phyloP scores from a whole-genome alignment of 2,329 filamentous ascomycete species.

The Alternaria sp. region DNA sequence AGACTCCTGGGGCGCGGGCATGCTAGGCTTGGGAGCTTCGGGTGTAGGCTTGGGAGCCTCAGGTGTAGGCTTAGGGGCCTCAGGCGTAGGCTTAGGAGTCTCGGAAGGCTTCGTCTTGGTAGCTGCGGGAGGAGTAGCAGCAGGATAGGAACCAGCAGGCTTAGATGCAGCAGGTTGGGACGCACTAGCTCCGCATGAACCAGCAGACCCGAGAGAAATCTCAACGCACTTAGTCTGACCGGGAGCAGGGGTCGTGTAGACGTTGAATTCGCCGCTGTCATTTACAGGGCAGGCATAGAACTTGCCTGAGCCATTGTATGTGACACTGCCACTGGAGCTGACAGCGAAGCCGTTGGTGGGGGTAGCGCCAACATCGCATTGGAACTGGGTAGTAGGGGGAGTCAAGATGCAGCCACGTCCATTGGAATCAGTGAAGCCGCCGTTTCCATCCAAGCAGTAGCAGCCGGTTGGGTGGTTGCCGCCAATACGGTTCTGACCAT shows the following conservation, averaged over 20 bases:
- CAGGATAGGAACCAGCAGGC: neutral
- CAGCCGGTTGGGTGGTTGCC: slow-evolving; percentile 58
- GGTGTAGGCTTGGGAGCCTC: neutral
- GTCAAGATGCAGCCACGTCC: slow-evolving; percentile 71
- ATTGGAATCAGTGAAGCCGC: slow-evolving; percentile 62
- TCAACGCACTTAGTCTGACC: slow-evolving; percentile 60
- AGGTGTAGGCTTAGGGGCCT: neutral
- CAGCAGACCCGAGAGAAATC: slow-evolving; percentile 54
- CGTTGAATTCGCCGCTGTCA: slow-evolving; percentile 63
- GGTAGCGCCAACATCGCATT: slow-evolving; percentile 65
- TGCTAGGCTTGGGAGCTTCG: neutral
- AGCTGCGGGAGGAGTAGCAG: neutral
- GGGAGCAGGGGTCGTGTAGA: slow-evolving; percentile 59
- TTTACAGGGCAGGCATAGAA: slow-evolving; percentile 71
- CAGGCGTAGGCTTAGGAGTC: neutral
- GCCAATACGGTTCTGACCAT: slow-evolving; percentile 70
- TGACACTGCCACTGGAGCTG: slow-evolving; percentile 61
- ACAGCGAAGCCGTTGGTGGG: slow-evolving; percentile 65
- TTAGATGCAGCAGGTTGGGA: neutral
- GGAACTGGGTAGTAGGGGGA: slow-evolving; percentile 66
- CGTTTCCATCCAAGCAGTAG: slow-evolving; percentile 64
- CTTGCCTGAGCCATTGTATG: slow-evolving; percentile 59
- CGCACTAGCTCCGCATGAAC: slow-evolving; percentile 30
- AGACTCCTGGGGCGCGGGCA: neutral
- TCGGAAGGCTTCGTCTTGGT: neutral